Percentiles rank a stretch among this genome's conserved stretches.
Evolutionary conservation across 495 filamentous ascomycete species (phyloP).

Genomic region (Penicillium crystallinum): DNA sequence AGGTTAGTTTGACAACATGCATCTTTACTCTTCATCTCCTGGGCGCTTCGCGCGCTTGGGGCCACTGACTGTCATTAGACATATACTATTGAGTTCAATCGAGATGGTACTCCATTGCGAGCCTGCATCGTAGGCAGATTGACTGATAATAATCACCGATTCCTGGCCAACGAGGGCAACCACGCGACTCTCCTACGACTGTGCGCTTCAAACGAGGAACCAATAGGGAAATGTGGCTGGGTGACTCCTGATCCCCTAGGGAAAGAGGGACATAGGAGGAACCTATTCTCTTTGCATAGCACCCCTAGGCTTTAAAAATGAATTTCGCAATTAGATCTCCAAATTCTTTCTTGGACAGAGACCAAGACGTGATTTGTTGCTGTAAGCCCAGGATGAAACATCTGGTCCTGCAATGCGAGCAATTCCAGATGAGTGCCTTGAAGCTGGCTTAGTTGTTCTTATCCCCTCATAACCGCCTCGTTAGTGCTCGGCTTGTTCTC

Average conservation of each 20-base stretch:
- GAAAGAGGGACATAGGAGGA: slow-evolving; percentile 3
- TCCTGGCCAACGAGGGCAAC: slow-evolving; percentile 48
- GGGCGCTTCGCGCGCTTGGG: not conserved
- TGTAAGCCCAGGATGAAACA: too few relatives aligned
- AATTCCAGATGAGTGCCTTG: too few relatives aligned
- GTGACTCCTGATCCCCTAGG: slow-evolving; percentile 2
- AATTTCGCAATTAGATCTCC: too few relatives aligned
- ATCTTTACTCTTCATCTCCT: not conserved
- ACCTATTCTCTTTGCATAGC: slow-evolving; percentile 8
- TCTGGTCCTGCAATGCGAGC: too few relatives aligned
- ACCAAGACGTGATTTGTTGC: too few relatives aligned
- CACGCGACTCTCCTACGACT: slow-evolving; percentile 5
- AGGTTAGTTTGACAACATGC: slow-evolving; percentile 30
- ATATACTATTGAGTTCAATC: slow-evolving; percentile 49
- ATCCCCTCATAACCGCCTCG: not conserved
- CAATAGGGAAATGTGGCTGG: slow-evolving; percentile 4
- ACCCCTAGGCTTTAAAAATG: not conserved
- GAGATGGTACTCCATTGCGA: slow-evolving; percentile 36
- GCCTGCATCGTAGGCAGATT: slow-evolving; percentile 48
- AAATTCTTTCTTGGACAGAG: too few relatives aligned
- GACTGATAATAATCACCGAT: slow-evolving; percentile 35
- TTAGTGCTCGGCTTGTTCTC: not conserved
- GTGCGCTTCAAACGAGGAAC: slow-evolving; percentile 2
- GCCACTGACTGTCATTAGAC: slow-evolving; percentile 31
- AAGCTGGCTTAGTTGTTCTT: too few relatives aligned